These are phyloP conservation scores for Mortierella alpina DNA, from an alignment of 192 early-diverging fungal genomes.

Conservation along the genomic window DNA sequence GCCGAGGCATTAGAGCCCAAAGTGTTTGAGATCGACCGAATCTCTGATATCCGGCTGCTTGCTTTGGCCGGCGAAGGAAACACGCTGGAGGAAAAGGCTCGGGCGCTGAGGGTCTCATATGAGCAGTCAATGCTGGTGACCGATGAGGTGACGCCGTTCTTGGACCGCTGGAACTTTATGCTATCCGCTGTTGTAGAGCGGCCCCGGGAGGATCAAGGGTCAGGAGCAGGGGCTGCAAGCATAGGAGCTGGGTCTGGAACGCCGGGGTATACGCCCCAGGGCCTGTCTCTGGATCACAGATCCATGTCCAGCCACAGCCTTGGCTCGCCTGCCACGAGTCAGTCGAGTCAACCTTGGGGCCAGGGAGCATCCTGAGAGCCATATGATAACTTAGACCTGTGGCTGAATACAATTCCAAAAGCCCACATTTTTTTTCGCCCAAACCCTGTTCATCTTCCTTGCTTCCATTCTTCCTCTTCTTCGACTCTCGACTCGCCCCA, in stretches of 20 bases:
- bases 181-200: slow-evolving; percentile 21
- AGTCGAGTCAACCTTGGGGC: slow-evolving; percentile 41
- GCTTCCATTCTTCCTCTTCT: not conserved
- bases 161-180: slow-evolving; percentile 29
- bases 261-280: slow-evolving; percentile 3
- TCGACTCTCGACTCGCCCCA: not conserved
- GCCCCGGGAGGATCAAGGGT: slow-evolving; percentile 24
- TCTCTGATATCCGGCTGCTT: slow-evolving; percentile 32
- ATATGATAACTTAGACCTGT: not conserved
- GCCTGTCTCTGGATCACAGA: slow-evolving; percentile 14
- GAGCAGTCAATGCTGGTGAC: slow-evolving; percentile 34
- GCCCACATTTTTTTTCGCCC: not conserved
- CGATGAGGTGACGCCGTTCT: slow-evolving; percentile 30
- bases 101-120: slow-evolving; percentile 25
- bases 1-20: slow-evolving; percentile 32
- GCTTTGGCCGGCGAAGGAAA: slow-evolving; percentile 26
- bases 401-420: slow-evolving; percentile 11
- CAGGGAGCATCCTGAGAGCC: slow-evolving; percentile 14
- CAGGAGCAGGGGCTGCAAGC: not conserved
- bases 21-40: slow-evolving; percentile 35
- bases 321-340: slow-evolving; percentile 17
- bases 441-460: not conserved
- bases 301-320: slow-evolving; percentile 21
- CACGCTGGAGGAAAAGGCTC: slow-evolving; percentile 34
- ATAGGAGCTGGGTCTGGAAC: not conserved